These are phyloP conservation scores for Dothidotthia symphoricarpi DNA, from an alignment of 2,329 filamentous ascomycete genomes.

Conservation along the genomic window DNA sequence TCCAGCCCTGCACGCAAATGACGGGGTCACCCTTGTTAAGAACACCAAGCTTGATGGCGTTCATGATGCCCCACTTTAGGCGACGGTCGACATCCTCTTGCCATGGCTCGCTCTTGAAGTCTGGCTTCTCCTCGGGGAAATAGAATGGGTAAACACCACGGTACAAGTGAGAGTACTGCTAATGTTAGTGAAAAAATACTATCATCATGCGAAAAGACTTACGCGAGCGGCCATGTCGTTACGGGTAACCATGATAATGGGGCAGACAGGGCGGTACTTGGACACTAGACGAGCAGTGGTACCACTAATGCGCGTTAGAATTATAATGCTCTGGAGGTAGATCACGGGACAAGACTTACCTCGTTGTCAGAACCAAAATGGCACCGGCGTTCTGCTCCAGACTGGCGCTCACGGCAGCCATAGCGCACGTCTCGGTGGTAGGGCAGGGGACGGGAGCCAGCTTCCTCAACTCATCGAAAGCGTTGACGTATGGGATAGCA, in stretches of 20 bases:
- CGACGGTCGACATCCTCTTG: conserved; percentile 98
- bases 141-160: conserved; percentile 97
- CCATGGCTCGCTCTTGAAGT: conserved; percentile 92
- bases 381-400: conserved; percentile 95
- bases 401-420: conserved; percentile 93
- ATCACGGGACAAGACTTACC: conserved; percentile 46
- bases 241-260: conserved; percentile 98
- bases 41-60: conserved; percentile 79
- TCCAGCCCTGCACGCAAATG: conserved; percentile 86
- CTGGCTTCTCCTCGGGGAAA: conserved; percentile 89
- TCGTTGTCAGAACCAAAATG: conserved; percentile 94
- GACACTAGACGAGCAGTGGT: conserved; percentile 91
- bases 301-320: conserved; percentile 56
- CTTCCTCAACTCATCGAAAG: conserved; percentile 92
- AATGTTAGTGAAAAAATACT: conserved; percentile 14
- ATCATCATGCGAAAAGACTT: conserved; percentile 27
- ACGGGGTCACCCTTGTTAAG: conserved; percentile 71
- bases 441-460: conserved; percentile 79
- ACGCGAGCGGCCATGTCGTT: conserved; percentile 75
- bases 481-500: conserved; percentile 92
- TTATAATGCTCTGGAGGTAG: conserved; percentile 1
- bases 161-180: conserved; percentile 83
- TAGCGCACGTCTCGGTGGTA: conserved; percentile 90
- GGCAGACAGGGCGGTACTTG: conserved; percentile 98
- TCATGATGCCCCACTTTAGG: conserved; percentile 92